Percentiles rank a stretch among this genome's conserved stretches.
phyloP scores from a whole-genome alignment of 257 asterid genomes.

The Cordia subcordata region DNA sequence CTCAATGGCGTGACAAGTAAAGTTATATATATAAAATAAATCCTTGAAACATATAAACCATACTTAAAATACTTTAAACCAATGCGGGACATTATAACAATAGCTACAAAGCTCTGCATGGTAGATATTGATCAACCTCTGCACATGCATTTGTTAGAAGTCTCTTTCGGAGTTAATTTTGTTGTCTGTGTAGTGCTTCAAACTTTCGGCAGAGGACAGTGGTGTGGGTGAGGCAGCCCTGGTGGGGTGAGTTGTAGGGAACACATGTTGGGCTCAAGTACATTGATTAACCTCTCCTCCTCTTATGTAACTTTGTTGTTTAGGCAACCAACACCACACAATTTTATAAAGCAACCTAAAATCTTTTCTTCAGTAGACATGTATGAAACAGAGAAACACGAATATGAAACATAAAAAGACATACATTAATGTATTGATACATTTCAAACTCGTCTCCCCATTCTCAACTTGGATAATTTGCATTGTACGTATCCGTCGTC shows the following conservation, averaged over 20 bases:
- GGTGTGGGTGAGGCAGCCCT: not conserved
- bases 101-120: too few species aligned
- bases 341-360: not conserved
- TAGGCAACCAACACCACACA: not conserved
- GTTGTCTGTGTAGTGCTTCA: slow-evolving; percentile 3
- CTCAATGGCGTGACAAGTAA: too few species aligned
- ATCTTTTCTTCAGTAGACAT: too few species aligned
- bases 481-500: not conserved
- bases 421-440: not conserved
- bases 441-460: not conserved
- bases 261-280: not conserved
- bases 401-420: not conserved
- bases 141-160: not conserved
- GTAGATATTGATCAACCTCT: too few species aligned
- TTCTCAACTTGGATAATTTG: too few species aligned
- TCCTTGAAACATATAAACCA: too few species aligned
- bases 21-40: too few species aligned
- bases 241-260: not conserved
- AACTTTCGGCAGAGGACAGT: slow-evolving; percentile 1
- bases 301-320: not conserved
- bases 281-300: not conserved
- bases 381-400: not conserved
- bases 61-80: too few species aligned
- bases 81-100: too few species aligned
- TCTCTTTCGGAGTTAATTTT: slow-evolving; percentile 4